phyloP scores from a whole-genome alignment of 306 rosid species.

The Mimosa bimucronata region DNA sequence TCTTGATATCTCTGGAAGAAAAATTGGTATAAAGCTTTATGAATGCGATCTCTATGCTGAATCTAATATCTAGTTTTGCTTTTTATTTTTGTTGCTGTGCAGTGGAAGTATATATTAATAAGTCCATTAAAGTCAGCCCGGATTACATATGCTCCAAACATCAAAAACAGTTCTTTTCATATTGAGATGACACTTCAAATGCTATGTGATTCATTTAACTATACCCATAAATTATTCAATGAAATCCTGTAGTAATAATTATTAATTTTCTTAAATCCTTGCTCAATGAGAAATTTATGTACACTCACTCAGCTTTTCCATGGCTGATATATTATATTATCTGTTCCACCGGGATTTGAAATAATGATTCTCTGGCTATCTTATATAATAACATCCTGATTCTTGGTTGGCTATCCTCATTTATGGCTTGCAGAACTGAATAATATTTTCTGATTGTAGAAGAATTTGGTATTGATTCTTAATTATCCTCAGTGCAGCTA shows the following conservation, averaged over 20 bases:
- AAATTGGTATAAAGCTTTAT: not conserved
- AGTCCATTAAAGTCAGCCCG: slow-evolving; percentile 24
- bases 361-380: slow-evolving; percentile 8
- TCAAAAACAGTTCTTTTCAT: not conserved
- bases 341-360: slow-evolving; percentile 15
- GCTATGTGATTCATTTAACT: slow-evolving; percentile 3
- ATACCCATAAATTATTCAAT: not conserved
- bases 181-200: slow-evolving; percentile 24
- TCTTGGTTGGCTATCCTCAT: not conserved
- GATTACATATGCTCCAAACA: not conserved
- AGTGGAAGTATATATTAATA: not conserved
- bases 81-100: not conserved
- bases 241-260: not conserved
- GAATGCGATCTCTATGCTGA: slow-evolving; percentile 14
- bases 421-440: slow-evolving; percentile 12
- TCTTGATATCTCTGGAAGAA: not conserved
- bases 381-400: slow-evolving; percentile 9
- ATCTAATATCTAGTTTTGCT: not conserved
- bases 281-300: not conserved
- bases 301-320: slow-evolving; percentile 5
- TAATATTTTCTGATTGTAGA: slow-evolving; percentile 12
- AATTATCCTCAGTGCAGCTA: slow-evolving; percentile 60
- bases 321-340: not conserved
- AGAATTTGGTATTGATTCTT: slow-evolving; percentile 41
- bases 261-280: slow-evolving; percentile 18